These are phyloP conservation scores for Geranomyces variabilis DNA, from an alignment of 192 early-diverging fungal genomes.

Conservation along the genomic window DNA sequence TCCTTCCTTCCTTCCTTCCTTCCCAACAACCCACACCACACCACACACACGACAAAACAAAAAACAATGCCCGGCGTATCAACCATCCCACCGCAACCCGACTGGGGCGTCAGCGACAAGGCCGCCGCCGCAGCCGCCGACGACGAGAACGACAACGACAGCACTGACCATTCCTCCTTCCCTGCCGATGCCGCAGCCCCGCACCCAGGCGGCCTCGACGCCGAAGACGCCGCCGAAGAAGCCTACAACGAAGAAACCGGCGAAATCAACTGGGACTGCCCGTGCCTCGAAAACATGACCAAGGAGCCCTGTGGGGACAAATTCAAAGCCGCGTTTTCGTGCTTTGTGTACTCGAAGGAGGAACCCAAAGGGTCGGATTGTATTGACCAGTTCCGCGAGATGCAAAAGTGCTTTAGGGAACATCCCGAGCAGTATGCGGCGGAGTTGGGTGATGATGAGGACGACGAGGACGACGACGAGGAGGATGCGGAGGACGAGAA, in stretches of 20 bases:
- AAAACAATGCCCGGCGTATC: too few species aligned
- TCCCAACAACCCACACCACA: too few species aligned
- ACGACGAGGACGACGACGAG: constrained; percentile 62
- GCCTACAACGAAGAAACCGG: constrained; percentile 60
- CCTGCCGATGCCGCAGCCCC: too few species aligned
- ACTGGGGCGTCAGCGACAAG: too few species aligned
- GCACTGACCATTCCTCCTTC: too few species aligned
- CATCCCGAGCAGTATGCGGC: constrained; percentile 90
- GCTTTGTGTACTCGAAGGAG: constrained; percentile 90
- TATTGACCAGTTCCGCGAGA: constrained; percentile 86
- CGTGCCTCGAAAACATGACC: constrained; percentile 94
- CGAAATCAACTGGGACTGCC: constrained; percentile 95
- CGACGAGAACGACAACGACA: too few species aligned
- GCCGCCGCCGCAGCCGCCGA: too few species aligned
- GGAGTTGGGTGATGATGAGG: constrained; percentile 72
- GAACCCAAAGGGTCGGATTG: constrained; percentile 99
- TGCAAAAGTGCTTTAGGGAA: constrained; percentile 86
- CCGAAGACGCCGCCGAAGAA: constrained; percentile 26
- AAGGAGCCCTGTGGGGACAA: constrained; percentile 94
- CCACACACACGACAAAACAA: too few species aligned
- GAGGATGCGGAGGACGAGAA: constrained; percentile 45
- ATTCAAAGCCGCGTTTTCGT: constrained; percentile 96
- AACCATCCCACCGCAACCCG: too few species aligned
- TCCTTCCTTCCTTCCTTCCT: too few species aligned
- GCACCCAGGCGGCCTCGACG: neutral